Base-by-base conservation (phyloP, 2,329 filamentous ascomycete genomes). In the Coniochaeta pulveracea region DNA sequence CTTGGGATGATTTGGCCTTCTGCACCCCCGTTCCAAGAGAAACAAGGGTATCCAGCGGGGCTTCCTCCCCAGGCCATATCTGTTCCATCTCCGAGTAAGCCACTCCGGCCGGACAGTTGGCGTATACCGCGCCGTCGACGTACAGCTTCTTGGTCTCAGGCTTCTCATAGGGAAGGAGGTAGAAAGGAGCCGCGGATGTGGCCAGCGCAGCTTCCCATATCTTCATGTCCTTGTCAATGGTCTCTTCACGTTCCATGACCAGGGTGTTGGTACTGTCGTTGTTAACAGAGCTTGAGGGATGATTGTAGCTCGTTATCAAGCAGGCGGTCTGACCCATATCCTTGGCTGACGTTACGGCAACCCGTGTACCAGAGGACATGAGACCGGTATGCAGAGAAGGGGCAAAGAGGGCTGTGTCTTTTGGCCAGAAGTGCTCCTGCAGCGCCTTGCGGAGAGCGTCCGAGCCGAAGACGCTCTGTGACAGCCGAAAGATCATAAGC, bases 161-260 rank as follows among this genome's bases (percentile, higher is more conserved):
- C 27, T 44, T 44, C 19, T 38, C 37, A 25, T 43, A 44, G 12
- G 35, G 33, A 5, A 28, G 39, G 12, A 46, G 37, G 34, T 46
- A 46, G 33, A 40, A 42, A 4, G 43, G 43, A 4, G 43, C 43
- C 9, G 43, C 38, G 2, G 42, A 35, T 3, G 43, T 46, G 19
- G 43, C 42, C 11, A 46, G 25, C 12, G 35, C 42, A 16, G 43
- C 43, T 26, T 46, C 43, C 43, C 43, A 46, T 16, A 43, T 38
- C 25, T 40, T 40, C 37, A 40, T 37, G 18, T 42, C 39, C 10
- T 43, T 37, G 9, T 39, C 31, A 7, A 31, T 24, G 5, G 37
- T 34, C n/a, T 42, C 39, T 17, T 24, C 26, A 4, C 26, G 26
- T 17, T 27, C 26, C n/a, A n/a, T n/a, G 14, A 27, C 26, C 26